phyloP scores from a whole-genome alignment of 148 eudicot species.

The Nyssa sinensis region DNA sequence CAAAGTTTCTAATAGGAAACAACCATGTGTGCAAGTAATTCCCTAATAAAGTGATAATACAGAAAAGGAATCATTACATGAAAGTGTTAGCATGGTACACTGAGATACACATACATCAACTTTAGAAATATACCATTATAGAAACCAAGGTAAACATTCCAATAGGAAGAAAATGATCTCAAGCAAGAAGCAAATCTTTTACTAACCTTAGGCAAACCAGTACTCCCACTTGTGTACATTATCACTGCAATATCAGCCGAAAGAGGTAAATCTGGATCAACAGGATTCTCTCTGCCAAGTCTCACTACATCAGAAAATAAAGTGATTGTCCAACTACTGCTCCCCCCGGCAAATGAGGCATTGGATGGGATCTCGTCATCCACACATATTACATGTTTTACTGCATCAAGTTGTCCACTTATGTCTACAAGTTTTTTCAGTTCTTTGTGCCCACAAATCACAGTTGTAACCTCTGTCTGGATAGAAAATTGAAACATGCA shows the following conservation, averaged over 20 bases:
- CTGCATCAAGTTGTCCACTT: constrained; percentile 79
- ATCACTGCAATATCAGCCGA: constrained; percentile 87
- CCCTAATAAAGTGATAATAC: too few relatives aligned
- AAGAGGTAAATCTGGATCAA: constrained; percentile 72
- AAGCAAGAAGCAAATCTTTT: constrained; percentile 11
- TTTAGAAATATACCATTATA: background rate
- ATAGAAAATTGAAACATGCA: constrained; percentile 17
- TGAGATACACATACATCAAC: background rate
- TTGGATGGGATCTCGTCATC: constrained; percentile 61
- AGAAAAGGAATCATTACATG: background rate
- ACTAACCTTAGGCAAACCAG: constrained; percentile 90
- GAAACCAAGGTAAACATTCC: background rate
- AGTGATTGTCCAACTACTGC: constrained; percentile 55
- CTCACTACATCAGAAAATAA: constrained; percentile 59
- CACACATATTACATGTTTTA: constrained; percentile 82
- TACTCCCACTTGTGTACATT: constrained; percentile 97
- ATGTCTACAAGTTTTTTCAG: constrained; percentile 81
- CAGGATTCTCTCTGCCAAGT: constrained; percentile 68
- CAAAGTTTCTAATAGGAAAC: too few relatives aligned
- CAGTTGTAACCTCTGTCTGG: constrained; percentile 95
- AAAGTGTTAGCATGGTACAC: background rate
- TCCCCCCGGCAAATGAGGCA: constrained; percentile 36
- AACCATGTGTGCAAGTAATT: too few relatives aligned
- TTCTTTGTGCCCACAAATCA: constrained; percentile 85
- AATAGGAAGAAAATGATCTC: background rate